Evolutionary conservation across 495 filamentous ascomycete species (phyloP).

Genomic region (Platismatia glauca): DNA sequence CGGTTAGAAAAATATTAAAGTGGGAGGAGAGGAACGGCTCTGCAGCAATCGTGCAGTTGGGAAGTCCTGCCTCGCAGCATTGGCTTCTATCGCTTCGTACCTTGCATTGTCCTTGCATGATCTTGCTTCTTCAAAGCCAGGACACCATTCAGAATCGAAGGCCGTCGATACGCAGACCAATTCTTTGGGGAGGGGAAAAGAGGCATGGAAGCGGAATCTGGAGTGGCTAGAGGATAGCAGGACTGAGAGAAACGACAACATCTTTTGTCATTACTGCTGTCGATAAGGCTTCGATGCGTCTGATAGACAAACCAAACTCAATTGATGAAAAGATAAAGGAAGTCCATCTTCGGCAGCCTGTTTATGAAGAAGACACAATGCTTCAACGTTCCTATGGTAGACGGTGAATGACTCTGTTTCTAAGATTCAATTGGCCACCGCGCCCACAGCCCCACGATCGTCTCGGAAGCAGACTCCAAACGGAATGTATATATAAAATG

Average conservation of each 20-base stretch:
- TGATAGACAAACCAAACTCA: not conserved
- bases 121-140: slow-evolving; percentile 1
- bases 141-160: not conserved
- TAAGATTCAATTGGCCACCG: not conserved
- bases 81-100: slow-evolving; percentile 3
- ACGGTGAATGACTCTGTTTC: not conserved
- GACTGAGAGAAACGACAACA: not conserved
- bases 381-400: not conserved
- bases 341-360: not conserved
- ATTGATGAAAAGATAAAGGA: not conserved
- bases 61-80: not conserved
- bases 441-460: not conserved
- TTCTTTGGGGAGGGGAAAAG: not conserved
- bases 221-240: not conserved
- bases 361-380: not conserved
- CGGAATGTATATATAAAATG: no score
- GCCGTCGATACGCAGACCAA: not conserved
- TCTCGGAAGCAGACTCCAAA: not conserved
- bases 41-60: not conserved
- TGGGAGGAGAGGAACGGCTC: not conserved
- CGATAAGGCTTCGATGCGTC: not conserved
- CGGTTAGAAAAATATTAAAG: not conserved
- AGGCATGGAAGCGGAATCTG: not conserved
- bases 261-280: not conserved
- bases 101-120: slow-evolving; percentile 13